phyloP scores from a whole-genome alignment of 768 basidiomycete genomes.

The Baorangia bicolor region DNA sequence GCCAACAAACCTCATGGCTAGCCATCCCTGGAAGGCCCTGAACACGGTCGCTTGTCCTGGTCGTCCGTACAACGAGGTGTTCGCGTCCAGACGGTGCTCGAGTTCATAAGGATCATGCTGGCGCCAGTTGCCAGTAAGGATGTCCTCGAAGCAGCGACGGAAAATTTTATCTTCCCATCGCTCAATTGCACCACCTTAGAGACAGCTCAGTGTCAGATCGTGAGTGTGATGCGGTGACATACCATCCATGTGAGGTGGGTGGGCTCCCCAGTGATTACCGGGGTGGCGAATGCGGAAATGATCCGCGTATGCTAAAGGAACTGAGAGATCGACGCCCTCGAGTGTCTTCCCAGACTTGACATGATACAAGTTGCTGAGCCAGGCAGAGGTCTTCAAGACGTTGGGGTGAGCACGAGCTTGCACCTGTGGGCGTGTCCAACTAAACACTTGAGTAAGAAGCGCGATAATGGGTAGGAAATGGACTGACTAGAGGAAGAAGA shows the following conservation, averaged over 20 bases:
- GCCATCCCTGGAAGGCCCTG: slow-evolving; percentile 74
- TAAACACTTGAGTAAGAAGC: slow-evolving; percentile 9
- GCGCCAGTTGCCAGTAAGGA: slow-evolving; percentile 61
- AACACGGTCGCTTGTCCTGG: slow-evolving; percentile 54
- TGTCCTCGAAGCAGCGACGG: slow-evolving; percentile 57
- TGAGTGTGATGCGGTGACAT: slow-evolving; percentile 30
- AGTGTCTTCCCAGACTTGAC: slow-evolving; percentile 34
- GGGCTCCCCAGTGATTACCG: slow-evolving; percentile 52
- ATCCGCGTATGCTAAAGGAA: slow-evolving; percentile 70
- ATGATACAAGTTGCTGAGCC: slow-evolving; percentile 65
- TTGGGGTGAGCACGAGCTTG: slow-evolving; percentile 67
- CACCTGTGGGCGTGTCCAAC: slow-evolving; percentile 56
- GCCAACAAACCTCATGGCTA: slow-evolving; percentile 54
- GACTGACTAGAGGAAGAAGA: slow-evolving; percentile 69
- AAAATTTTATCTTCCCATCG: slow-evolving; percentile 66
- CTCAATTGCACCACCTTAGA: slow-evolving; percentile 68
- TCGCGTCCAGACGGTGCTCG: slow-evolving; percentile 55
- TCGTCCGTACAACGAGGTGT: slow-evolving; percentile 60
- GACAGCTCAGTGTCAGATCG: neutral
- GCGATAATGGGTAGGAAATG: neutral
- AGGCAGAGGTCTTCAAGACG: slow-evolving; percentile 53
- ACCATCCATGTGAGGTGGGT: slow-evolving; percentile 54
- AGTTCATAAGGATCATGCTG: slow-evolving; percentile 67
- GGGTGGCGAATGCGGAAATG: slow-evolving; percentile 71
- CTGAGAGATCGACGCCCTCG: slow-evolving; percentile 58